Evolutionary conservation across 129 eudicot genomes (phyloP), one percentile per base, ranked within the genome.

Genomic region (Calendula officinalis): DNA sequence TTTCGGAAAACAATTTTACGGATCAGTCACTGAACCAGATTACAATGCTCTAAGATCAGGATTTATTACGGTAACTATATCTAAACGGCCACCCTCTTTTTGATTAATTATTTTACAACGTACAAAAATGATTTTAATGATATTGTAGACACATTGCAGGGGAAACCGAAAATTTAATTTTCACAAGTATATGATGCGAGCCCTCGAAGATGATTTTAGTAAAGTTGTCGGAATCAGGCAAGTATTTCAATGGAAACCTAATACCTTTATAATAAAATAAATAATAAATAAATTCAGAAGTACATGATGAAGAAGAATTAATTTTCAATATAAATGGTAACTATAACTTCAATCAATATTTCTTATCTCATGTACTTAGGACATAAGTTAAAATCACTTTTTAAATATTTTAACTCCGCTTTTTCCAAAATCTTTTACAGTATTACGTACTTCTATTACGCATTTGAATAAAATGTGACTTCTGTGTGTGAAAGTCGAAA

Each of bases 131-230:
- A 69, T 56, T 64, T 68, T 59, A 36, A 44, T 36, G 67, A 55
- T 73, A 10, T 62, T 32, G 8, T 65, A 92, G 98, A 85, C 91
- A 14, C 98, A 92, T 88, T 88, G 96, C 87, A 83, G 77, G 78
- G 84, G 85, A 56, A 92, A 79, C 75, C 91, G 81, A 8, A 83
- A 83, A 71, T 88, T 92, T 66, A 81, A 92, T 75, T 92, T 92
- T 74, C 95, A 92, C 83, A 85, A 83, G 81, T 92, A 92, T 82
- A 92, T 92, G 98, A 86, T 85, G 13, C 91, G 98, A 45, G 96
- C 96, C 14, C 66, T 92, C 36, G 98, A 92, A 76, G 98, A 85
- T 34, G 98, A 92, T 68, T 88, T 86, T 70, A 88, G 73, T 84
- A 86, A 56, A 60, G 98, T 92, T 70, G 95, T 92, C 39, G 98